Conservation (phyloP, 495 filamentous ascomycete species). For the Ascodesmis nigricans region DNA sequence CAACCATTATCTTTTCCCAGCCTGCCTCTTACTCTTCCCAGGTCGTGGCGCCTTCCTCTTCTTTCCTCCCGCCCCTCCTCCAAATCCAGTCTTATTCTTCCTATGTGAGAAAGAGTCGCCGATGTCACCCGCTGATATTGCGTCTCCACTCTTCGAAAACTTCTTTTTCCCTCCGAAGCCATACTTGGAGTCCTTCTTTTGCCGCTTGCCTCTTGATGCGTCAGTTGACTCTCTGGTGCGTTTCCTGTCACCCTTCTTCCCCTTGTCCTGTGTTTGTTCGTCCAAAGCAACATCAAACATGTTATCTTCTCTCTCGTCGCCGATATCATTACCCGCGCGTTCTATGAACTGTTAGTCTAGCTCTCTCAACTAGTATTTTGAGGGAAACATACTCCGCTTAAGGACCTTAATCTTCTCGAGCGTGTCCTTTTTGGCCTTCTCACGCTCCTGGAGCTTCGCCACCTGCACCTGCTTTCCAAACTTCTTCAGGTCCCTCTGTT, state of each 20-base stretch:
- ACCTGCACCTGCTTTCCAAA: conserved; percentile 98
- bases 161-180: conserved; percentile 92
- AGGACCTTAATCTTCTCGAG: conserved; percentile 80
- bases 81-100: conserved; percentile 53
- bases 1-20: conserved; percentile 1
- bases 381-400: conserved; percentile 58
- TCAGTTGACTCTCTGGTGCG: too few relatives aligned
- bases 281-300: conserved; percentile 91
- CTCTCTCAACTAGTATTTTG: not conserved
- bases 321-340: conserved; percentile 42
- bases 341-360: conserved; percentile 34
- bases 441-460: conserved; percentile 79
- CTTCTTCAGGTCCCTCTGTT: conserved; percentile 89
- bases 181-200: conserved; percentile 81
- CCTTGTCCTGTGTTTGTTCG: conserved; percentile 34
- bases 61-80: conserved; percentile 24
- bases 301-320: conserved; percentile 45
- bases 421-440: conserved; percentile 72
- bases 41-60: conserved; percentile 25
- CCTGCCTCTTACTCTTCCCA: conserved; percentile 43
- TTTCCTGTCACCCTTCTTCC: conserved; percentile 17
- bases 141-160: conserved; percentile 69
- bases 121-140: conserved; percentile 52
- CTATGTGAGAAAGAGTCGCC: conserved; percentile 52
- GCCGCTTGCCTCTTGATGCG: conserved; percentile 43